These are phyloP conservation scores for Collybia nuda DNA, from an alignment of 768 basidiomycete genomes.

Conservation along the genomic window DNA sequence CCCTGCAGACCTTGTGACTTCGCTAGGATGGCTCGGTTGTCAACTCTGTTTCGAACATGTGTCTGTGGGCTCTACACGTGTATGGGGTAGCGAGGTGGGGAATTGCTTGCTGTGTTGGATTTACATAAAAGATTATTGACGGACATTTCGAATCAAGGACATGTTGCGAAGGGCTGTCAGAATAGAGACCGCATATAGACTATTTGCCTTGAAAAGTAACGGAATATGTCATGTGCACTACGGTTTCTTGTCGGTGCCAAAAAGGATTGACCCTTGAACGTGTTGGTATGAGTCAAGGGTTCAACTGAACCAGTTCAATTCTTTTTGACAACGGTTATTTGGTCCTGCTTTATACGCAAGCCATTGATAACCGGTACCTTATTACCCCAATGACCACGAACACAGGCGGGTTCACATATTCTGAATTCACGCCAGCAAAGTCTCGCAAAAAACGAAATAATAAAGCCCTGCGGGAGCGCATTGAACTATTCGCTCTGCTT, in stretches of 20 bases:
- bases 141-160: too few species aligned
- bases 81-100: too few species aligned
- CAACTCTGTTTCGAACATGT: too few species aligned
- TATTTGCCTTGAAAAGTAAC: too few species aligned
- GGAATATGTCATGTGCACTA: too few species aligned
- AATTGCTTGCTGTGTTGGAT: too few species aligned
- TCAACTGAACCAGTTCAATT: slow-evolving; percentile 19
- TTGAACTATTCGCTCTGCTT: slow-evolving; percentile 37
- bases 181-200: too few species aligned
- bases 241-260: background rate
- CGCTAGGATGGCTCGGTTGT: too few species aligned
- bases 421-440: slow-evolving; percentile 51
- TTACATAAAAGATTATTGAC: too few species aligned
- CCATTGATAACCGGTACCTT: background rate
- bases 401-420: slow-evolving; percentile 33
- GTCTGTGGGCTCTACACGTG: too few species aligned
- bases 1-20: slow-evolving; percentile 54
- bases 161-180: too few species aligned
- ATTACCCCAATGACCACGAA: slow-evolving; percentile 12
- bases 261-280: slow-evolving; percentile 19
- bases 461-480: slow-evolving; percentile 26
- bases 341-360: slow-evolving; percentile 12
- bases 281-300: slow-evolving; percentile 7
- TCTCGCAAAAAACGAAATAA: slow-evolving; percentile 54
- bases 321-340: slow-evolving; percentile 10